A percentile compares a stretch with the other conserved stretches of the same genome.
phyloP scores from a whole-genome alignment of 2,329 filamentous ascomycete genomes.

The Aureobasidium sp. region DNA sequence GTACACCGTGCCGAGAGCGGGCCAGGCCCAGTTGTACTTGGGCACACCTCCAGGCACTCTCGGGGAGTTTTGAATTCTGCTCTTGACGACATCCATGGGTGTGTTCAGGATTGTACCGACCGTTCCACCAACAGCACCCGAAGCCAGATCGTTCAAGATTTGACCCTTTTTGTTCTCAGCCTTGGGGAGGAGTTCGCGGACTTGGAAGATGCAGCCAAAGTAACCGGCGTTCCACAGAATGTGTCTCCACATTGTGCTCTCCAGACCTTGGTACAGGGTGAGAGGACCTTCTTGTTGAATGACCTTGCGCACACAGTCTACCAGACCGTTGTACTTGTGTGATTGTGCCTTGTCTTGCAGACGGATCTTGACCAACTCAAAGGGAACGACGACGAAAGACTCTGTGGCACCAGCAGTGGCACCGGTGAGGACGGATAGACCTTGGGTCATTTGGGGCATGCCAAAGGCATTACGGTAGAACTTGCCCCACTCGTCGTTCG shows the following conservation, averaged over 20 bases:
- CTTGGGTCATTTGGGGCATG: conserved; percentile 88
- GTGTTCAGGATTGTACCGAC: conserved; percentile 94
- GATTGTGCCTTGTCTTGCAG: conserved; percentile 96
- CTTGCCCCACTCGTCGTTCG: conserved; percentile 98
- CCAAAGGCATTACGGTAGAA: conserved; percentile 93
- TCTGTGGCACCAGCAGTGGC: conserved; percentile 97
- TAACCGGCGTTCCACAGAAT: conserved; percentile 95
- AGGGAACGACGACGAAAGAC: conserved; percentile 96
- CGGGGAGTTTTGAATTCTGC: conserved; percentile 93
- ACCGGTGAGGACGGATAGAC: conserved; percentile 91
- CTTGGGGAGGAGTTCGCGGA: conserved; percentile 83
- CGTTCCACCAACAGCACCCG: conserved; percentile 89
- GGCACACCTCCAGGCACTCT: conserved; percentile 82
- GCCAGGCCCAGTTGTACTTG: conserved; percentile 99
- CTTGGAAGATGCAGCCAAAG: conserved; percentile 99
- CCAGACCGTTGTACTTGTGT: conserved; percentile 84
- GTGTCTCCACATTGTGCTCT: conserved; percentile 97
- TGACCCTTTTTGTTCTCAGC: conserved; percentile 83
- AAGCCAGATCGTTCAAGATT: conserved; percentile 88
- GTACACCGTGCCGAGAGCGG: conserved; percentile 84
- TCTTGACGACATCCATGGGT: conserved; percentile 98
- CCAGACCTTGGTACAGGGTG: conserved; percentile 95
- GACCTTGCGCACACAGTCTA: conserved; percentile 85
- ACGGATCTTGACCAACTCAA: conserved; percentile 98
- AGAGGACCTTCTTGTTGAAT: conserved; percentile 84